Base-by-base conservation (phyloP, 768 basidiomycete species). In the Suillus subaureus region DNA sequence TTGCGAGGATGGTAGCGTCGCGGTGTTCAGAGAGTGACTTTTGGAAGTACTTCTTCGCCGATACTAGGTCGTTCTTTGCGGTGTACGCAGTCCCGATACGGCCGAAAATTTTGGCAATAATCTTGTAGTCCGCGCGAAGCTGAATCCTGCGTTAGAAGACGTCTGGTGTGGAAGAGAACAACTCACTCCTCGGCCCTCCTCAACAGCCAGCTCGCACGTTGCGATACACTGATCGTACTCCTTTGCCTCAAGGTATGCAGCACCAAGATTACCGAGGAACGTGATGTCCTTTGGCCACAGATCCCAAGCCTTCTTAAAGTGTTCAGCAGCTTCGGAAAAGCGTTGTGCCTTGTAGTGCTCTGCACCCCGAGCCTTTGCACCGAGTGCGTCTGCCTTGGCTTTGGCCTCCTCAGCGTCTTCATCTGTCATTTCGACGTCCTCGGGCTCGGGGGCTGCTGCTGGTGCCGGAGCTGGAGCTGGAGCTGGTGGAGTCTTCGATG, bases 11-110 rank as follows among this genome's bases (percentile, higher is more conserved):
- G 71, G 95, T 90, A 33, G 97, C 92, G 15, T 97, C 98, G 65
- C 97, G 94, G 78, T 99, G 97, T 78, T 99, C 97, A 1, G 94
- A 89, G 56, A 99, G 85, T 6, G 93, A 95, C 78, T 99, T 99
- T 71, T 95, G 84, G 82, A 87, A 97, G 82, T 86, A 96, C 78
- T 93, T 96, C 84, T 97, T 87, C 18, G 96, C 96, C 51, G 85
- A 85, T 9, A 72, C 71, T 35, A 89, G 77, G 76, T 99, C 94
- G 52, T 81, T 86, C 75, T 93, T 93, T 79, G 90, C 91, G 64
- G 86, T 79, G 81, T 94, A 95, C 0, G 97, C 86, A 8, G 89
- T 87, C 15, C 97, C 97, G 60, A 90, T 86, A 61, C 97, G 93
- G 28, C 94, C 97, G 63, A 92, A 86, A 0, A 96, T 96, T 79